Evolutionary conservation across 2,329 filamentous ascomycete genomes (phyloP), one percentile per base, ranked within the genome.

Genomic region (Keithomyces neogunnii): DNA sequence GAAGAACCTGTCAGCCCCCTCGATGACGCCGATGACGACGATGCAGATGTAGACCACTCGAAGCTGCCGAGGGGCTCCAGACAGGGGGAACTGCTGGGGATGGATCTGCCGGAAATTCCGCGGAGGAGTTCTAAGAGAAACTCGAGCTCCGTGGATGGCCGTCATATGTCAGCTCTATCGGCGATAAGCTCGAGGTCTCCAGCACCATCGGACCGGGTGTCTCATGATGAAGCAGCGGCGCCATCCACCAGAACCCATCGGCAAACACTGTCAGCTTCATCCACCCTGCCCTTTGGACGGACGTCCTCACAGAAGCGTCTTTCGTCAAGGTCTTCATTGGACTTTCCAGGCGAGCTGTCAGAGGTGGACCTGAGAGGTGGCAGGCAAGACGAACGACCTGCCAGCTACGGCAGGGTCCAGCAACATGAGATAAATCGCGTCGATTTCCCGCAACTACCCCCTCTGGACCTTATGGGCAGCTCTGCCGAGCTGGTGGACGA

Each of bases 91-190:
- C 32, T 49, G 1, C 10, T 48, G 7, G 39, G 44, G 3, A 13
- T 68, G 51, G 61, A 69, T n/a, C 59, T 75, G 3, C 82, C 82
- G 0, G 72, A 77, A 6, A 77, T 90, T 33, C 86, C 88, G 2
- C 77, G 86, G 32, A 89, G 85, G 68, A 89, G 85, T 63, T 90
- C 87, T 0, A 83, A 82, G 62, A 77, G 85, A 53, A 69, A 76
- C 53, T 81, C 79, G 2, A 69, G 65, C 40, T 62, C 59, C 32
- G 66, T 64, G n/a, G 60, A 68, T 29, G 62, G 56, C 50, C 58
- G 59, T 32, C 64, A 64, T 10, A 8, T 33, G 11, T 32, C 49
- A n/a, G n/a, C 39, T 6, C 26, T 45, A 3, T 50, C 47, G 19
- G 45, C 30, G 11, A n/a, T 53, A 5, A 47, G 50, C 8, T 54